Evolutionary conservation across 2,329 filamentous ascomycete species (phyloP).

Genomic region (Aspergillus brasiliensis): DNA sequence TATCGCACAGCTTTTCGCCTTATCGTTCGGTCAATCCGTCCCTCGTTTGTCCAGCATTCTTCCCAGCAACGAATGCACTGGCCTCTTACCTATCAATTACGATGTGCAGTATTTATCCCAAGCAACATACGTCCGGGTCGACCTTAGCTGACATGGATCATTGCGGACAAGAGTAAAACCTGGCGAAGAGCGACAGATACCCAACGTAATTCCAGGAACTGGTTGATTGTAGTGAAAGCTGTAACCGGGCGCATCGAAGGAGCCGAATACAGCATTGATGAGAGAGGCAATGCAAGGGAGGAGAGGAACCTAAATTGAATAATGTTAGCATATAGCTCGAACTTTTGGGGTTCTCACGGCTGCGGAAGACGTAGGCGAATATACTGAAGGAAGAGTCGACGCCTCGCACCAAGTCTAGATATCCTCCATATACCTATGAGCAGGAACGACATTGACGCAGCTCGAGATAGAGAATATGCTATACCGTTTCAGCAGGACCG

Average conservation of each 20-base stretch:
- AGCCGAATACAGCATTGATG: slow-evolving; percentile 70
- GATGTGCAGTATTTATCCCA: slow-evolving; percentile 65
- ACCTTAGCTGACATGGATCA: slow-evolving; percentile 77
- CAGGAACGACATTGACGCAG: slow-evolving; percentile 59
- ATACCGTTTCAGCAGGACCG: not conserved
- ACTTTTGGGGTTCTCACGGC: slow-evolving; percentile 59
- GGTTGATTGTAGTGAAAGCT: slow-evolving; percentile 66
- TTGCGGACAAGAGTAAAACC: slow-evolving; percentile 67
- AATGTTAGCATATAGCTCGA: too few species aligned
- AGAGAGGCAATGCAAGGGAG: slow-evolving; percentile 54
- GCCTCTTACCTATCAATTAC: slow-evolving; percentile 62
- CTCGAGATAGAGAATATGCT: slow-evolving; percentile 47
- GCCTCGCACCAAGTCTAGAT: slow-evolving; percentile 70
- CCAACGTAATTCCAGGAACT: slow-evolving; percentile 62
- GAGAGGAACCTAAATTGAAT: not conserved
- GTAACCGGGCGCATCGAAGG: slow-evolving; percentile 70
- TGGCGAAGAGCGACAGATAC: slow-evolving; percentile 61
- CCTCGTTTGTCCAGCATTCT: slow-evolving; percentile 54
- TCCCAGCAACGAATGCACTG: slow-evolving; percentile 55
- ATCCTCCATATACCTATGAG: slow-evolving; percentile 74
- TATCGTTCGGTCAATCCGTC: slow-evolving; percentile 28
- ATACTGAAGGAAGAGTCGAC: slow-evolving; percentile 68
- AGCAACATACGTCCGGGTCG: too few species aligned
- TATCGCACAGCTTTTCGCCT: slow-evolving; percentile 15
- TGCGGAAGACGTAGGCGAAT: slow-evolving; percentile 66